These are phyloP conservation scores for Aspergillus phoenicis DNA, from an alignment of 2,329 filamentous ascomycete genomes.

Conservation along the genomic window DNA sequence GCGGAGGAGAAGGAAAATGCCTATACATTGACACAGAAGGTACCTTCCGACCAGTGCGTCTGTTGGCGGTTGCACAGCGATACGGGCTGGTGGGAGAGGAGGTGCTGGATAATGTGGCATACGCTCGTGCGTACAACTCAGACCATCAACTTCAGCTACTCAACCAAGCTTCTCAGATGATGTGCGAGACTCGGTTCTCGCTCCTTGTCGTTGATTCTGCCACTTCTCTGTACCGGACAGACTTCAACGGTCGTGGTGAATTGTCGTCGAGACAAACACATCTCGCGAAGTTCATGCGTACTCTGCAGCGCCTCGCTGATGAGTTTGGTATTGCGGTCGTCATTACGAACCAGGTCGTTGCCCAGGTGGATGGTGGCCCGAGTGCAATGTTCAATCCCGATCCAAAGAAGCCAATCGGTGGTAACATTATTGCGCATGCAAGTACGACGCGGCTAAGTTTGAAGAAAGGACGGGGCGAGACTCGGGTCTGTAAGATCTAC, in stretches of 20 bases:
- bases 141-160: conserved; percentile 95
- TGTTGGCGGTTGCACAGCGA: conserved; percentile 88
- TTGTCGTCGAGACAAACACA: conserved; percentile 81
- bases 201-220: conserved; percentile 94
- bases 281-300: conserved; percentile 54
- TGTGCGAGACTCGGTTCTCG: conserved; percentile 98
- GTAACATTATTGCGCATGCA: conserved; percentile 97
- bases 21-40: conserved; percentile 98
- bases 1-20: conserved; percentile 96
- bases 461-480: conserved; percentile 94
- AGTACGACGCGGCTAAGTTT: conserved; percentile 92
- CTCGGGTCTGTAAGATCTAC: conserved; percentile 97
- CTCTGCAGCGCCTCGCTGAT: conserved; percentile 57
- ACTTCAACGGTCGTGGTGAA: conserved; percentile 95
- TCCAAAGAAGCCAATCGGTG: conserved; percentile 97
- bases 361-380: conserved; percentile 94
- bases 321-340: conserved; percentile 96
- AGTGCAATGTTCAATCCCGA: conserved; percentile 99
- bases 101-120: conserved; percentile 96
- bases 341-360: conserved; percentile 98
- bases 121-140: conserved; percentile 96
- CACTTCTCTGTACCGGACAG: conserved; percentile 91
- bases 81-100: conserved; percentile 96
- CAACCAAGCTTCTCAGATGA: conserved; percentile 95
- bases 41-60: conserved; percentile 88